Evolutionary conservation across 1,284 basidiomycete species (phyloP).

Genomic region (Exsudoporus floridanus): DNA sequence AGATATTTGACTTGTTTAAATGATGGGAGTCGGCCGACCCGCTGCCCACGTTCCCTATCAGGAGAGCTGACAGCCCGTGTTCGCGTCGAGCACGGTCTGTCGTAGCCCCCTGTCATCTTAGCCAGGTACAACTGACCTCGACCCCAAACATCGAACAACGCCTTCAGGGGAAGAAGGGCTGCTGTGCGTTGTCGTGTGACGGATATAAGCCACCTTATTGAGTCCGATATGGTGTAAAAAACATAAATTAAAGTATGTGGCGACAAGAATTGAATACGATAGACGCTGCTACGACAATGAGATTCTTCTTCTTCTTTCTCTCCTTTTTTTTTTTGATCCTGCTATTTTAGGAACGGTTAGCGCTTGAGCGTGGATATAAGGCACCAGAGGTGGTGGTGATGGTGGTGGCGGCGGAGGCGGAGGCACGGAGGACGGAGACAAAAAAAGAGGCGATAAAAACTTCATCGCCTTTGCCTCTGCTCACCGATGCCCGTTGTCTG

Average conservation of each 20-base stretch:
- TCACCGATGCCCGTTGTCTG: conserved; percentile 29
- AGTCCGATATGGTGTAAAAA: conserved; percentile 8
- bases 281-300: background rate
- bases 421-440: background rate
- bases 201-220: background rate
- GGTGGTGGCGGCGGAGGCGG: conserved; percentile 7
- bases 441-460: background rate
- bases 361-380: conserved; percentile 3
- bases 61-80: too few species aligned
- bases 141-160: background rate
- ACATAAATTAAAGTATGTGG: conserved; percentile 10
- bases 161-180: background rate
- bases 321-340: background rate
- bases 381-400: background rate
- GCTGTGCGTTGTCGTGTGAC: background rate
- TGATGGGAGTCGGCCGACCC: too few species aligned
- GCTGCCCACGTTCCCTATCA: too few species aligned
- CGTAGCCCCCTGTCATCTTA: background rate
- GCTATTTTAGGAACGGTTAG: background rate
- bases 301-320: background rate
- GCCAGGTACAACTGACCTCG: background rate
- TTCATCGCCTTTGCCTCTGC: background rate
- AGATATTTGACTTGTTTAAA: too few species aligned
- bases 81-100: too few species aligned
- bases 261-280: conserved; percentile 7